These are phyloP conservation scores for Endocladia muricata DNA, from an alignment of 31 red algal species.

Conservation along the genomic window DNA sequence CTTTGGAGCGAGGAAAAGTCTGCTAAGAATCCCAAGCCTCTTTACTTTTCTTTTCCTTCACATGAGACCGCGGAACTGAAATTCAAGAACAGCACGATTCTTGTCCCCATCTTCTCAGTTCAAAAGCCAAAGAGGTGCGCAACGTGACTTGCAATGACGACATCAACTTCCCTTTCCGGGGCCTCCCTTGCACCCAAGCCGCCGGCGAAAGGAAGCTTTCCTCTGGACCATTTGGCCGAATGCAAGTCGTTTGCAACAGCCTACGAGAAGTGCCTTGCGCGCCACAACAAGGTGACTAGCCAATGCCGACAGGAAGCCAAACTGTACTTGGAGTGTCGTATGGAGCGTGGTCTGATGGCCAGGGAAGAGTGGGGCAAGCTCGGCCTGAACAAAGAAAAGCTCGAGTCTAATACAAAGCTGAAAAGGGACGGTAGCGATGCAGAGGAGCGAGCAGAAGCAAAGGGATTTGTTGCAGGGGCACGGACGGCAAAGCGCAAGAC, in stretches of 20 bases:
- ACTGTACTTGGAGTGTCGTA: conserved; percentile 83
- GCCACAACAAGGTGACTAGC: conserved; percentile 39
- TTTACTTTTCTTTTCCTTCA: no score
- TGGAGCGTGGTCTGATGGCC: conserved; percentile 83
- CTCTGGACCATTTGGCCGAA: conserved; percentile 82
- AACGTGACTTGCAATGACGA: conserved; percentile 74
- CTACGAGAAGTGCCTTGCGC: conserved; percentile 68
- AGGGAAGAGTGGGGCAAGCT: conserved; percentile 64
- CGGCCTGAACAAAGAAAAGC: conserved; percentile 62
- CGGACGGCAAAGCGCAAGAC: conserved; percentile 52
- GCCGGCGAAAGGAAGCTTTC: conserved; percentile 88
- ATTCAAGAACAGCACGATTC: no score
- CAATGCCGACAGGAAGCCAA: conserved; percentile 72
- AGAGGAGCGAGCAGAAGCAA: conserved; percentile 20
- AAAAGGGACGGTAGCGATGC: not conserved
- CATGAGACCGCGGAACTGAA: no score
- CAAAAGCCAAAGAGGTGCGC: no score
- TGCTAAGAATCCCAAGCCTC: no score
- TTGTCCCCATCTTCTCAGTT: no score
- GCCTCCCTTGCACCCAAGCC: conserved; percentile 48
- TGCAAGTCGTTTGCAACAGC: conserved; percentile 78
- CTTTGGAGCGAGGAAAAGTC: no score
- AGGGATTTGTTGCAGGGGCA: conserved; percentile 66
- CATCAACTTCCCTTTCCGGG: conserved; percentile 59
- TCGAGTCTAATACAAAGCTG: not conserved